Evolutionary conservation across 1,284 basidiomycete genomes (phyloP).

Genomic region (Naganishia liquefaciens): DNA sequence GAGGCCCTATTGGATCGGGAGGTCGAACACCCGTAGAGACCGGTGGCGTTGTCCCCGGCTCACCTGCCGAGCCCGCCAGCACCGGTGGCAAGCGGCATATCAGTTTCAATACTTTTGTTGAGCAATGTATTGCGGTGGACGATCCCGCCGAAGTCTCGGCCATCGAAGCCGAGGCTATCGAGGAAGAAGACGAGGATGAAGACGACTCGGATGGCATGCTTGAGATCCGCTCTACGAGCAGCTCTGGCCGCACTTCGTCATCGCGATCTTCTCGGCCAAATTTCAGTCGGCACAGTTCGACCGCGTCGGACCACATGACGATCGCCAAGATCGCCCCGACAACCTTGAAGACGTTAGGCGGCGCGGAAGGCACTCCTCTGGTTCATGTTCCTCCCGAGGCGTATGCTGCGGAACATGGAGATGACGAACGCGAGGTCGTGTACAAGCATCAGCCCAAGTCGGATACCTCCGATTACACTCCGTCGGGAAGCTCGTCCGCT

Average conservation of each 20-base stretch:
- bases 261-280: constrained; percentile 45
- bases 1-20: constrained; percentile 32
- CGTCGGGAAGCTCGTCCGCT: constrained; percentile 25
- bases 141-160: constrained; percentile 46
- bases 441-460: constrained; percentile 36
- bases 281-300: constrained; percentile 43
- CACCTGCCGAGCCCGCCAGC: constrained; percentile 15
- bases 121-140: constrained; percentile 92
- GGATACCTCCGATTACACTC: constrained; percentile 4
- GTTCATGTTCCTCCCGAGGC: constrained; percentile 69
- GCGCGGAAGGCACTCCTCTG: constrained; percentile 56
- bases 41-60: not conserved
- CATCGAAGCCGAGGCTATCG: constrained; percentile 35
- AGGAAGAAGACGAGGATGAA: constrained; percentile 57
- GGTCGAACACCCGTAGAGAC: constrained; percentile 21
- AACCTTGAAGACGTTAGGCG: constrained; percentile 71
- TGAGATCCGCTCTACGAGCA: constrained; percentile 61
- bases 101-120: constrained; percentile 96
- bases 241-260: constrained; percentile 34
- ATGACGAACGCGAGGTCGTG: constrained; percentile 51
- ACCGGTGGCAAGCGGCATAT: constrained; percentile 73
- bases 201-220: constrained; percentile 64
- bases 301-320: constrained; percentile 65
- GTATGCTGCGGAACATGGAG: constrained; percentile 47
- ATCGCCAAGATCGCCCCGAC: constrained; percentile 95